These are phyloP conservation scores for Bruguiera hainesii DNA, from an alignment of 441 rosid species.

Conservation along the genomic window DNA sequence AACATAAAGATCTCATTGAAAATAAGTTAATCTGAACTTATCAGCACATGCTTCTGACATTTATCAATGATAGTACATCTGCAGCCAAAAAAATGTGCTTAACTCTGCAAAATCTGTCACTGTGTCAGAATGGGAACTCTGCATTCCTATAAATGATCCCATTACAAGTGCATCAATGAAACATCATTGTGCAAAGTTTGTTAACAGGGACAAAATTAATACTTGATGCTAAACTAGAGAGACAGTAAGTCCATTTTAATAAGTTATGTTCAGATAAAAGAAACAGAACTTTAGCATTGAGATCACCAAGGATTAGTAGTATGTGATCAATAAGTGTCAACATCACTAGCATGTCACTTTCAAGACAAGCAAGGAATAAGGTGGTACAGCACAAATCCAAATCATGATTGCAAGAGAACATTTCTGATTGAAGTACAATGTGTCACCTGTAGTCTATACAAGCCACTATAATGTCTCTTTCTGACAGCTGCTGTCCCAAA, in stretches of 20 bases:
- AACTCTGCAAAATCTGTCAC: background rate
- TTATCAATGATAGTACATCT: background rate
- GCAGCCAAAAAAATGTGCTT: background rate
- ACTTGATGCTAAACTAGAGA: no score
- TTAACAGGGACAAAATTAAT: no score
- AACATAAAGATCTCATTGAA: slow-evolving; percentile 3
- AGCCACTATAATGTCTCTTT: slow-evolving; percentile 86
- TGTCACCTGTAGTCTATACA: slow-evolving; percentile 89
- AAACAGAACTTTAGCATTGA: no score
- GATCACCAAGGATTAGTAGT: no score
- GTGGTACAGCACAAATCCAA: background rate
- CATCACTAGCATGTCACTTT: background rate
- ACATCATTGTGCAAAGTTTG: no score
- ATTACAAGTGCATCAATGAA: no score
- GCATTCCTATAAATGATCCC: no score
- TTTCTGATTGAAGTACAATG: background rate
- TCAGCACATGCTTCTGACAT: background rate
- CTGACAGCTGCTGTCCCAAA: slow-evolving; percentile 81
- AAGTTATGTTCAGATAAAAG: no score
- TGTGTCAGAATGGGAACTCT: background rate
- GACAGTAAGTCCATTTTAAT: no score
- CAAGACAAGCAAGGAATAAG: background rate
- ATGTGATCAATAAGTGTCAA: no score
- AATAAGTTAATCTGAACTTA: background rate
- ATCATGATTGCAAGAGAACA: background rate